Conservation (phyloP, 148 eudicot species). For the Cornus suecica region DNA sequence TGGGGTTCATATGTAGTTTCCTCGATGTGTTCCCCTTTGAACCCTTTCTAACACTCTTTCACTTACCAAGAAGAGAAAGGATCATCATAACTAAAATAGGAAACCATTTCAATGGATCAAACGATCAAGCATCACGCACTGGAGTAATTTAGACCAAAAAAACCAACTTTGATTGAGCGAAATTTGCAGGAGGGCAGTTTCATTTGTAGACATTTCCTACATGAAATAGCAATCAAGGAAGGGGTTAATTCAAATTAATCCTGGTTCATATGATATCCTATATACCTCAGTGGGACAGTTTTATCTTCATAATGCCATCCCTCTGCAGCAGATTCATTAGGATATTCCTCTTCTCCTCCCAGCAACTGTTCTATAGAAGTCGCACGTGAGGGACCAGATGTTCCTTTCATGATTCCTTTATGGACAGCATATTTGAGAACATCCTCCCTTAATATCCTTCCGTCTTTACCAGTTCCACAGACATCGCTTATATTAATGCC, state of each 20-base stretch:
- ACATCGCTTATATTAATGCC: slow-evolving; percentile 60
- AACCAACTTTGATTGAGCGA: no score
- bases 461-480: slow-evolving; percentile 70
- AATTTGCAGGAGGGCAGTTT: no score
- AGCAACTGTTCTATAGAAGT: slow-evolving; percentile 20
- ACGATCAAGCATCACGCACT: no score
- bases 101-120: no score
- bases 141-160: no score
- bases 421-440: slow-evolving; percentile 53
- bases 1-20: no score
- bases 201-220: not conserved
- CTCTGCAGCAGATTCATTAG: slow-evolving; percentile 24
- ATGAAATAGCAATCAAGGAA: slow-evolving; percentile 3
- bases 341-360: slow-evolving; percentile 25
- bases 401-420: slow-evolving; percentile 36
- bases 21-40: no score
- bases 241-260: not conserved
- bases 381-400: slow-evolving; percentile 19
- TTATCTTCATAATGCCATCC: slow-evolving; percentile 50
- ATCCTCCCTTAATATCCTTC: slow-evolving; percentile 82
- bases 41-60: no score
- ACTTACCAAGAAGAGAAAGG: no score
- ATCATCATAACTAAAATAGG: no score
- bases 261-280: slow-evolving; percentile 8
- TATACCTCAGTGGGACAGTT: slow-evolving; percentile 66